A percentile compares a stretch with the other conserved stretches of the same genome.
Evolutionary conservation across 202 grass and related monocot genomes (phyloP).

Genomic region (Alloteropsis angusta): DNA sequence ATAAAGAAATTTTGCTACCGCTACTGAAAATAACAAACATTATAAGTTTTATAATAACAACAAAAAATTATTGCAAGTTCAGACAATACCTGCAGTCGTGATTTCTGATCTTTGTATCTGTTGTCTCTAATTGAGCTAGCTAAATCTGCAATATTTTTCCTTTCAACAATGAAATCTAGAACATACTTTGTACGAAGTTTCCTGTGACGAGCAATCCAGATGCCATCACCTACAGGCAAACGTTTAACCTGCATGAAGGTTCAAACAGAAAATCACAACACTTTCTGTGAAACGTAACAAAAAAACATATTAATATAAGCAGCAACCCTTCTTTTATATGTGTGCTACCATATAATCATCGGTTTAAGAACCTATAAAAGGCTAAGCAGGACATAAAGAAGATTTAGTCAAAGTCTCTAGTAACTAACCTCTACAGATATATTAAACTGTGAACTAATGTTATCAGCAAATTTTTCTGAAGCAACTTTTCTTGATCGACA

Average conservation of each 20-base stretch:
- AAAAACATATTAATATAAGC: conserved; percentile 1
- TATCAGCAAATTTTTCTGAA: conserved; percentile 41
- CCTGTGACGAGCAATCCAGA: conserved; percentile 69
- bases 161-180: conserved; percentile 94
- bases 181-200: conserved; percentile 54
- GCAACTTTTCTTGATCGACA: conserved; percentile 19
- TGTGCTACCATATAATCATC: neutral
- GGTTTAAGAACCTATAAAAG: neutral
- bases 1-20: too few relatives aligned
- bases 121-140: conserved; percentile 73
- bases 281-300: neutral
- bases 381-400: neutral
- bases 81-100: conserved; percentile 63
- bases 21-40: too few relatives aligned
- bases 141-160: conserved; percentile 77
- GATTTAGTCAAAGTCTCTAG: neutral
- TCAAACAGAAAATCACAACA: conserved; percentile 20
- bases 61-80: neutral
- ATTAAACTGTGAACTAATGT: conserved; percentile 50
- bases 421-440: conserved; percentile 60
- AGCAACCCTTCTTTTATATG: neutral
- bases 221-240: conserved; percentile 77
- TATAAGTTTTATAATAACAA: neutral
- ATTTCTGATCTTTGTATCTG: conserved; percentile 88
- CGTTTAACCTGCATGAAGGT: conserved; percentile 48